These are phyloP conservation scores for Sambucus nigra DNA, from an alignment of 129 eudicot genomes.

Conservation along the genomic window DNA sequence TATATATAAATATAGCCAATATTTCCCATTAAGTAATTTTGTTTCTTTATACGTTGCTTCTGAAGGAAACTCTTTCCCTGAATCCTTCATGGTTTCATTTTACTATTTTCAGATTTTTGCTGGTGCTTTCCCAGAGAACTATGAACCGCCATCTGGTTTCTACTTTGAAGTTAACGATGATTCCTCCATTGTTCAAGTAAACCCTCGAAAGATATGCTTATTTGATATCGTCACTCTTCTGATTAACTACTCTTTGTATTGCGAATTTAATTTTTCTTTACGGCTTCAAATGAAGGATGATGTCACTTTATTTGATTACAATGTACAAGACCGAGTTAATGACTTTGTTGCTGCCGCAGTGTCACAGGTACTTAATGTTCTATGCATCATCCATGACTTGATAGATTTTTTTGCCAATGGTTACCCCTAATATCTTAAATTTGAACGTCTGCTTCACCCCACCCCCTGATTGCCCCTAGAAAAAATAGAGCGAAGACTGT, in stretches of 20 bases:
- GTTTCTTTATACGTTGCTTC: constrained; percentile 11
- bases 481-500: not conserved
- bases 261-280: not conserved
- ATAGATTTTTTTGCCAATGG: not conserved
- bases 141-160: constrained; percentile 45
- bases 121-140: constrained; percentile 37
- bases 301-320: constrained; percentile 1
- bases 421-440: too few species aligned
- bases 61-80: too few species aligned
- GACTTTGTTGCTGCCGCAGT: not conserved
- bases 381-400: not conserved
- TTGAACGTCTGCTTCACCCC: not conserved
- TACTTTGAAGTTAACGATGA: constrained; percentile 39
- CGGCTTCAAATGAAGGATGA: not conserved
- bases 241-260: not conserved
- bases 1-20: too few species aligned
- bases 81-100: not conserved
- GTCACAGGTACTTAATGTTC: not conserved
- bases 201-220: not conserved
- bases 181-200: constrained; percentile 10
- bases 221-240: not conserved
- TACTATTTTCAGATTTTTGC: constrained; percentile 31
- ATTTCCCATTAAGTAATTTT: too few species aligned
- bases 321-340: constrained; percentile 2
- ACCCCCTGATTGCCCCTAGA: not conserved